Evolutionary conservation across 1,139 yeast genomes (phyloP), one percentile per base, ranked within the genome.

Genomic region (Zygoascus sp.): DNA sequence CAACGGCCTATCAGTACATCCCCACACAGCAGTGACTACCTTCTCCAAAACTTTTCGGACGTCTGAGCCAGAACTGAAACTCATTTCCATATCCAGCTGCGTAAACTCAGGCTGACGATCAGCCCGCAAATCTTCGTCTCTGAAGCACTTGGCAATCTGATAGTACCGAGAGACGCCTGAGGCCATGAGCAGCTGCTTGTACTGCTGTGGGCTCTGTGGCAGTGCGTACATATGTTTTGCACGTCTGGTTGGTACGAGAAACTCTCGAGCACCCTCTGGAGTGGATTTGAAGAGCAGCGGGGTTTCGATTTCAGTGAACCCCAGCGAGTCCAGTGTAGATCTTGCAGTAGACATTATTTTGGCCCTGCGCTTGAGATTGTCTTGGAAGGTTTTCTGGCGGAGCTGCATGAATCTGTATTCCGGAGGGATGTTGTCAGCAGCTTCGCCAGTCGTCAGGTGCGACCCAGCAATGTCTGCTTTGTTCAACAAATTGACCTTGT

Each of bases 61-160:
- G 53, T 86, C 87, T 10, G 73, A 69, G 40, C 79, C 79, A 53
- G 73, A 75, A 1, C 92, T 81, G 69, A 81, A 94, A 32, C 94
- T 79, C 95, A 92, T 84, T 63, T 94, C 99, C 67, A 94, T 59
- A 72, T 92, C 99, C 15, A 94, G 71, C 65, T 92, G 99, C 0
- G 98, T 92, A 61, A 92, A 94, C 63, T 94, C 98, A 0, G 97
- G 97, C 66, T 92, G 99, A 63, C 99, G 77, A 64, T 92, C 98
- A 3, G 90, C 82, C 50, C 98, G 74, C 53, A 94, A 74, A 66
- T 94, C 97, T 63, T 92, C 99, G 63, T 94, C 98, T 54, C 98
- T 75, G 63, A 92, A 92, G 62, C 99, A 92, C 58, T 79, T 81
- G 2, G 98, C 98, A 44, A 94, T 72, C 64, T 92, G 98, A 63